Evolutionary conservation across 2,329 filamentous ascomycete genomes (phyloP).

Genomic region (Epichloe gansuensis): DNA sequence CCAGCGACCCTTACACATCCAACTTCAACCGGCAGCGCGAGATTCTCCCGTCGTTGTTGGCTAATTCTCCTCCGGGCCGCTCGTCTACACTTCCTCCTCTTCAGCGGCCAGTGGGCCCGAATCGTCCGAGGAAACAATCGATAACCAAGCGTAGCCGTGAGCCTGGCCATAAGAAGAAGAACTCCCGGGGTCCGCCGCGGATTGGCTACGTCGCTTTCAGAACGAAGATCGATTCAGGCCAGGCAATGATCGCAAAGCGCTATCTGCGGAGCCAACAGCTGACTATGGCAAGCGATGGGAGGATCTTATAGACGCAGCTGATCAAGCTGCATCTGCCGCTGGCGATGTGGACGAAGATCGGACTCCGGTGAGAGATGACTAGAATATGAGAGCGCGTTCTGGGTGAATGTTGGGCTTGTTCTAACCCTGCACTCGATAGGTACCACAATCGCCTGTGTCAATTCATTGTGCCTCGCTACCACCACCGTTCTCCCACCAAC

Average conservation of each 20-base stretch:
- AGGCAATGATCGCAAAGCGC: conserved; percentile 64
- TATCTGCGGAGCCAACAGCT: conserved; percentile 72
- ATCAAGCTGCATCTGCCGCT: conserved; percentile 63
- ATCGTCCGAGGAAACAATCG: conserved; percentile 72
- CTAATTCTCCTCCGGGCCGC: conserved; percentile 71
- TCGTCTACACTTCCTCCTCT: conserved; percentile 81
- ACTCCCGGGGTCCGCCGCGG: conserved; percentile 57
- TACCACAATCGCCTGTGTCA: conserved; percentile 53
- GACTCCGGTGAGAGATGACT: conserved; percentile 58
- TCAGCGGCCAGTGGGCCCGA: conserved; percentile 59
- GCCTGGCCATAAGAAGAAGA: conserved; percentile 68
- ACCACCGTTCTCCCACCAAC: conserved; percentile 49
- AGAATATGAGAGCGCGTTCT: not conserved
- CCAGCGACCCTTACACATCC: conserved; percentile 59
- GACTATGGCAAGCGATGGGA: conserved; percentile 89
- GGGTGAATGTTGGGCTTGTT: not conserved
- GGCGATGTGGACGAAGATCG: conserved; percentile 86
- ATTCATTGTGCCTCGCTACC: conserved; percentile 50
- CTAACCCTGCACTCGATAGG: conserved; percentile 27
- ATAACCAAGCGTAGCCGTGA: conserved; percentile 68
- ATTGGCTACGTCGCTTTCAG: conserved; percentile 48
- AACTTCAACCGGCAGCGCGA: conserved; percentile 48
- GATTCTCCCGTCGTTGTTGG: conserved; percentile 70
- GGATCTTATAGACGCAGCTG: conserved; percentile 83
- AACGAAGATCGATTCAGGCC: conserved; percentile 53